These are phyloP conservation scores for Glutinoglossum americanum DNA, from an alignment of 495 filamentous ascomycete genomes.

Conservation along the genomic window DNA sequence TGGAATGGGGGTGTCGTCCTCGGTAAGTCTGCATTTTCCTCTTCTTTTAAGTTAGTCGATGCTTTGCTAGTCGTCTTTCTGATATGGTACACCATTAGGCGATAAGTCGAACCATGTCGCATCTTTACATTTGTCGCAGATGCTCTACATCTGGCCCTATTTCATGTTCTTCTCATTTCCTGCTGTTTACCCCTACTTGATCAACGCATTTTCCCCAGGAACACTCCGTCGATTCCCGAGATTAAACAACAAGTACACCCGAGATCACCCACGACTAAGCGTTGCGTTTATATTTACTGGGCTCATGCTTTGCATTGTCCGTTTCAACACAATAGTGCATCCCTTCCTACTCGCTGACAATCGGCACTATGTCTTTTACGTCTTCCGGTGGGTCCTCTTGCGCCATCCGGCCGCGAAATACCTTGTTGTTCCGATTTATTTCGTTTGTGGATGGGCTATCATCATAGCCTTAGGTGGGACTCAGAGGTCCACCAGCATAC, in stretches of 20 bases:
- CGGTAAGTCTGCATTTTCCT: slow-evolving; percentile 26
- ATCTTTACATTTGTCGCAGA: slow-evolving; percentile 71
- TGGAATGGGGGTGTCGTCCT: slow-evolving; percentile 88
- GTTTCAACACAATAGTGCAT: slow-evolving; percentile 81
- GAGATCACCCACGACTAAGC: slow-evolving; percentile 18
- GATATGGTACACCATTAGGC: slow-evolving; percentile 22
- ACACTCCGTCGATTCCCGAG: not conserved
- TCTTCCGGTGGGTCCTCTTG: slow-evolving; percentile 62
- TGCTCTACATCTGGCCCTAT: slow-evolving; percentile 89
- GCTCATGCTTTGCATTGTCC: slow-evolving; percentile 34
- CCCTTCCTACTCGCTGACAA: slow-evolving; percentile 95
- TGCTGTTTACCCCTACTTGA: slow-evolving; percentile 34
- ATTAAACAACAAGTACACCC: not conserved
- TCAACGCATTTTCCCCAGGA: slow-evolving; percentile 15
- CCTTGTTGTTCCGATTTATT: slow-evolving; percentile 38
- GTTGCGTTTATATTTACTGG: slow-evolving; percentile 20
- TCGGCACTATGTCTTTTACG: slow-evolving; percentile 89
- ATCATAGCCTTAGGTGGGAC: slow-evolving; percentile 30
- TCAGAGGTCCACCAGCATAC: not conserved
- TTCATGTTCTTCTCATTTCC: slow-evolving; percentile 77
- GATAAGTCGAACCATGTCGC: slow-evolving; percentile 89
- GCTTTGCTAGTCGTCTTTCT: not conserved
- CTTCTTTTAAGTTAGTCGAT: not conserved
- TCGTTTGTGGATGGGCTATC: slow-evolving; percentile 35
- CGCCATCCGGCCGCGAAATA: slow-evolving; percentile 44